Evolutionary conservation across 768 basidiomycete species (phyloP).

Genomic region (Kwoniella sp.): DNA sequence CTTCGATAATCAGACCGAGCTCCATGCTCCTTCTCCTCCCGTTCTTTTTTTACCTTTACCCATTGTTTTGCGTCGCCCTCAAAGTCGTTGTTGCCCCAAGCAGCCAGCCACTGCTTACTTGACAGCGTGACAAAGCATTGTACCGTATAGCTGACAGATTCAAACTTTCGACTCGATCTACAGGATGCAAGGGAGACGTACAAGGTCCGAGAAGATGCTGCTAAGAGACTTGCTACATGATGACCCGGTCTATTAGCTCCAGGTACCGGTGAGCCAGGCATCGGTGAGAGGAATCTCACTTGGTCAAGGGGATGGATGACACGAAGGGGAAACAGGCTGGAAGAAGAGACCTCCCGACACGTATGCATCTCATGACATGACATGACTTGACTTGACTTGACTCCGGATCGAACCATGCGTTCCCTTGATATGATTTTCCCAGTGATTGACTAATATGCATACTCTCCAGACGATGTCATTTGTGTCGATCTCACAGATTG

Average conservation of each 20-base stretch:
- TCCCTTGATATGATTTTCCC: background rate
- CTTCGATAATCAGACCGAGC: background rate
- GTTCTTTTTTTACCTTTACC: background rate
- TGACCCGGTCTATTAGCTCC: background rate
- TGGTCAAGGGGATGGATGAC: too few species aligned
- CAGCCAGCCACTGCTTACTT: too few species aligned
- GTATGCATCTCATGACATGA: too few species aligned
- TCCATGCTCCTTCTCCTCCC: background rate
- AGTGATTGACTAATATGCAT: slow-evolving; percentile 3
- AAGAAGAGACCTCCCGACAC: too few species aligned
- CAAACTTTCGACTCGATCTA: background rate
- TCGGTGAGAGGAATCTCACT: too few species aligned
- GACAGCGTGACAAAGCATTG: too few species aligned
- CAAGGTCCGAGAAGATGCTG: slow-evolving; percentile 43
- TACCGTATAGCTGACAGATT: background rate
- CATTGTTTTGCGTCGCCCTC: too few species aligned
- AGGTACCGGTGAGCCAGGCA: too few species aligned
- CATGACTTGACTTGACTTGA: background rate
- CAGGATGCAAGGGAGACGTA: slow-evolving; percentile 40
- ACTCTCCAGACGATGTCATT: background rate
- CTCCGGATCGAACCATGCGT: too few species aligned
- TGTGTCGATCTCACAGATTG: too few species aligned
- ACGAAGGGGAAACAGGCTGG: too few species aligned
- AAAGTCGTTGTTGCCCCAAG: too few species aligned
- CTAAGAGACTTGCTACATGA: slow-evolving; percentile 19